A percentile compares a stretch with the other conserved stretches of the same genome.
Evolutionary conservation across 2,329 filamentous ascomycete genomes (phyloP).

Genomic region (Talaromyces islandicus): DNA sequence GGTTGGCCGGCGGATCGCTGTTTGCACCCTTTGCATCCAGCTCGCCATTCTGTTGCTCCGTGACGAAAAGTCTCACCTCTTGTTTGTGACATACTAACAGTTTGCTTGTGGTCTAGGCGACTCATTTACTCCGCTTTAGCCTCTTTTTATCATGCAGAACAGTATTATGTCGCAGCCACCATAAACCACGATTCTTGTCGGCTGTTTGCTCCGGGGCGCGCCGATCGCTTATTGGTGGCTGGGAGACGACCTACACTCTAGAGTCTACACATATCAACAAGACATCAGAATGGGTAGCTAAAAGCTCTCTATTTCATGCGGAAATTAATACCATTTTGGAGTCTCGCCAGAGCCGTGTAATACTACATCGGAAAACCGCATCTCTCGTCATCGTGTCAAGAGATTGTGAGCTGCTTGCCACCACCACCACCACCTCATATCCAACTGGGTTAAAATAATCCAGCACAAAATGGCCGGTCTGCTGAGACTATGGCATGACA

Average conservation of each 20-base stretch:
- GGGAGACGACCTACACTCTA: background rate
- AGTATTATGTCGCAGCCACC: background rate
- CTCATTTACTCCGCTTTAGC: background rate
- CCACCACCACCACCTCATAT: background rate
- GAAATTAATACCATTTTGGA: background rate
- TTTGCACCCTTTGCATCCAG: slow-evolving; percentile 2
- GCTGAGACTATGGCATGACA: slow-evolving; percentile 7
- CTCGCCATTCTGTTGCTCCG: background rate
- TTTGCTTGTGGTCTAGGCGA: background rate
- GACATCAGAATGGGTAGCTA: background rate
- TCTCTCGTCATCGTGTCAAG: background rate
- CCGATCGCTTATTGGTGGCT: background rate
- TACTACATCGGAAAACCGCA: background rate
- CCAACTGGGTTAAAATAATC: background rate
- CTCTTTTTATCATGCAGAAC: background rate
- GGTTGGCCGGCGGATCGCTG: background rate
- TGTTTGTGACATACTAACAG: background rate
- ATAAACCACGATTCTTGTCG: background rate
- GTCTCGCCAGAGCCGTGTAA: background rate
- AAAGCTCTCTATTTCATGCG: background rate
- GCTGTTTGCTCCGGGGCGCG: background rate
- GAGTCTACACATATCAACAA: background rate
- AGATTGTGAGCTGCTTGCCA: background rate
- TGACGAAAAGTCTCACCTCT: background rate
- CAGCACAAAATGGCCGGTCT: slow-evolving; percentile 3